phyloP scores from a whole-genome alignment of 2,329 filamentous ascomycete genomes.

The Cladosporium sphaerospermum region DNA sequence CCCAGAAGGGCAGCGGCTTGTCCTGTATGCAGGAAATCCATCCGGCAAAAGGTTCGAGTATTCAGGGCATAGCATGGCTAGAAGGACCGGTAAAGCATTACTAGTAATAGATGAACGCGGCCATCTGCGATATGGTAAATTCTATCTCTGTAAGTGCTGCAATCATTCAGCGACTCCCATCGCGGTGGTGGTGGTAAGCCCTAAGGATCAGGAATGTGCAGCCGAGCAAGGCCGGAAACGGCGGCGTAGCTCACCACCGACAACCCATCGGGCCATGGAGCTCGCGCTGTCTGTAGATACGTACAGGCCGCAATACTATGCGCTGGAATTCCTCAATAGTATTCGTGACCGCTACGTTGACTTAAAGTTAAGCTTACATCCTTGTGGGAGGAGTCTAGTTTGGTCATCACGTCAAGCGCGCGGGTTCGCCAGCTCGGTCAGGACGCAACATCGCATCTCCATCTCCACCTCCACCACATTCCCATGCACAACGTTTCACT shows the following conservation, averaged over 20 bases:
- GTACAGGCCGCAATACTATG: not conserved
- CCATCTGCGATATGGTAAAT: too few species aligned
- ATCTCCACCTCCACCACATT: not conserved
- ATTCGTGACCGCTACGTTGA: too few species aligned
- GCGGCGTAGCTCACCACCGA: not conserved
- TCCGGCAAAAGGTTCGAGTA: constrained; percentile 38
- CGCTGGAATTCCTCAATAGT: too few species aligned
- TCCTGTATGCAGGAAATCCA: constrained; percentile 41
- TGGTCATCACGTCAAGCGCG: too few species aligned
- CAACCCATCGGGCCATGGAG: not conserved
- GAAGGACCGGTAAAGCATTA: not conserved
- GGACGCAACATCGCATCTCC: constrained; percentile 3
- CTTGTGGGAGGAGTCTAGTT: too few species aligned
- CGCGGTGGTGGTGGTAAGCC: too few species aligned
- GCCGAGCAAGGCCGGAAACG: constrained; percentile 1
- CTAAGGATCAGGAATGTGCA: not conserved
- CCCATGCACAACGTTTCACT: not conserved
- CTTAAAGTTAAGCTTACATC: too few species aligned
- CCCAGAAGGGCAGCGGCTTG: constrained; percentile 36
- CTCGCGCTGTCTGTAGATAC: not conserved
- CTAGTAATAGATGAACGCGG: not conserved
- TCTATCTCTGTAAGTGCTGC: too few species aligned
- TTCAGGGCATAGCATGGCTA: constrained; percentile 19
- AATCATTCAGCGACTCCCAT: too few species aligned
- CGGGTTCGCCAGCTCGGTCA: too few species aligned